Evolutionary conservation across 75 land plant genomes (phyloP), one percentile per base, ranked within the genome.

Genomic region (Adiantum capillusveneris): DNA sequence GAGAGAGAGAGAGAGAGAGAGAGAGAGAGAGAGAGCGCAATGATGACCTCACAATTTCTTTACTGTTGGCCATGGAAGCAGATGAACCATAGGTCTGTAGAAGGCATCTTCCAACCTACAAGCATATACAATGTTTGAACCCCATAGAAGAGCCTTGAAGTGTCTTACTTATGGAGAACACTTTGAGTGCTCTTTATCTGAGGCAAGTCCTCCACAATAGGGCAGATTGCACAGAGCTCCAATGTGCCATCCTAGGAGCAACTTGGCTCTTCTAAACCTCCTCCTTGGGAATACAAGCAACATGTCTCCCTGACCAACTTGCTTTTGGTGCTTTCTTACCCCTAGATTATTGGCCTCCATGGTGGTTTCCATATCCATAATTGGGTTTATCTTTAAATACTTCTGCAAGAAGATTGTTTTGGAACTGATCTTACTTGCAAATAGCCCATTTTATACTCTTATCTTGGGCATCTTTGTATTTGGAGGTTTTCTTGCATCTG

Each of bases 331-430:
- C 91, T 96, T 3, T 95, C 74, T 64, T 77, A 65, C 65, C 88
- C 70, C 2, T 95, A 90, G n/a, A 60, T 69, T 95, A 22, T 71
- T 95, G 43, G 77, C 86, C 20, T 95, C 99, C 25, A 75, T 83
- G 21, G 49, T 95, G 14, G 84, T 80, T 31, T 92, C 99, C 64
- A 95, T 95, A 49, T 96, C 99, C 43, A 88, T 96, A 57, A 76
- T 95, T 36, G 99, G 99, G 51, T 95, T 96, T 0, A 46, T 84
- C n/a, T 95, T 95, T 60, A 96, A 95, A 75, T 95, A 90, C 57
- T 77, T 71, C 57, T 90, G 86, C 70, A 74, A 82, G 64, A 90
- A 70, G 41, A 81, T 96, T 25, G 70, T 86, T 41, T 95, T 95
- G 68, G 99, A 96, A 29, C 67, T 95, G 13, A 20, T 95, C 50